A percentile compares a stretch with the other conserved stretches of the same genome.
phyloP scores from a whole-genome alignment of 495 filamentous ascomycete genomes.

The Aspergillus bertholletiae region DNA sequence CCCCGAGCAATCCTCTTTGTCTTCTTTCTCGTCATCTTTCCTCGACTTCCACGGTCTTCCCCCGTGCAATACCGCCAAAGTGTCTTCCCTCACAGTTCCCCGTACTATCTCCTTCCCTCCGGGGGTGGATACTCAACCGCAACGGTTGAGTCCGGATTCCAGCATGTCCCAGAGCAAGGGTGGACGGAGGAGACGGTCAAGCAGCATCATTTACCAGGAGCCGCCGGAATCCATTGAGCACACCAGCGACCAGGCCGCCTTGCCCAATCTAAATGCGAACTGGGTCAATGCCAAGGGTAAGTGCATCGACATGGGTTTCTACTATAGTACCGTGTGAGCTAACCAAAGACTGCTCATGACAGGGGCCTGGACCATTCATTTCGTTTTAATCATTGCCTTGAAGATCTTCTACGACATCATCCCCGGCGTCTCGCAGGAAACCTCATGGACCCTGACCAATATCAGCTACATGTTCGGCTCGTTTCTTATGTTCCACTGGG shows the following conservation, averaged over 20 bases:
- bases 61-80: constrained; percentile 68
- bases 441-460: constrained; percentile 97
- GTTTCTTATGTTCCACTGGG: constrained; percentile 99
- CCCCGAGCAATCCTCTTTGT: constrained; percentile 22
- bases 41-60: constrained; percentile 2
- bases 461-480: constrained; percentile 98
- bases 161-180: constrained; percentile 59
- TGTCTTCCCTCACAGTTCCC: constrained; percentile 76
- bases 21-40: constrained; percentile 15
- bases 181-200: constrained; percentile 82
- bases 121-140: constrained; percentile 62
- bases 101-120: constrained; percentile 79
- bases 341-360: constrained; percentile 1
- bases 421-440: constrained; percentile 91
- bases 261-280: constrained; percentile 94
- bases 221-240: constrained; percentile 92
- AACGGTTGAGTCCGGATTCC: constrained; percentile 46
- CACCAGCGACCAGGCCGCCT: constrained; percentile 87
- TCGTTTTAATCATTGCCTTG: constrained; percentile 80
- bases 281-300: constrained; percentile 99
- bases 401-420: constrained; percentile 97
- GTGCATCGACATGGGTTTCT: constrained; percentile 21
- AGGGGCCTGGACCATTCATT: constrained; percentile 95
- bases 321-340: neutral
- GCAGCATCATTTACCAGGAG: constrained; percentile 94